Percentiles rank a stretch among this genome's conserved stretches.
These are phyloP conservation scores for Xylaria sp. DNA, from an alignment of 2,329 filamentous ascomycete genomes.

Conservation along the genomic window DNA sequence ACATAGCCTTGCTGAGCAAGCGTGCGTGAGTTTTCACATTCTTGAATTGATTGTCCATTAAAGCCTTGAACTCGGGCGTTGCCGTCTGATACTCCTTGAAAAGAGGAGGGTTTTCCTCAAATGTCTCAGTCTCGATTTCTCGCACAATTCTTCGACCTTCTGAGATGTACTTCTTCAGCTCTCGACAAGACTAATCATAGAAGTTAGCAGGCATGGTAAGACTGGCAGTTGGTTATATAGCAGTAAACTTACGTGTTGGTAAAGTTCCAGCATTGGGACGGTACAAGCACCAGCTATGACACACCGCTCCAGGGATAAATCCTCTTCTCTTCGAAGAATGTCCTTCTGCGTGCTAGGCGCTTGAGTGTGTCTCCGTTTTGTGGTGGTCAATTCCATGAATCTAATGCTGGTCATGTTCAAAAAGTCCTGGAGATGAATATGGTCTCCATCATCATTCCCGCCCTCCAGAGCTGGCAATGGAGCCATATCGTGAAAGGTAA, in stretches of 20 bases:
- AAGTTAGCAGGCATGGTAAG: conserved; percentile 37
- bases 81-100: conserved; percentile 92
- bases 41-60: conserved; percentile 97
- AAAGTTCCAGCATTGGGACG: conserved; percentile 90
- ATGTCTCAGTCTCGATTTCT: conserved; percentile 87
- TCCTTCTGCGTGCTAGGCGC: conserved; percentile 59
- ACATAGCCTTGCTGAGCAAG: conserved; percentile 90
- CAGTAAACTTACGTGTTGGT: conserved; percentile 73
- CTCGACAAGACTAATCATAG: conserved; percentile 72
- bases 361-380: conserved; percentile 86
- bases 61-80: conserved; percentile 76
- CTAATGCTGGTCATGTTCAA: conserved; percentile 94
- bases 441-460: conserved; percentile 60
- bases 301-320: conserved; percentile 72
- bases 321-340: conserved; percentile 53
- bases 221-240: neutral
- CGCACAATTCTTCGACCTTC: conserved; percentile 89
- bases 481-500: conserved; percentile 51
- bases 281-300: conserved; percentile 91
- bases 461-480: conserved; percentile 50
- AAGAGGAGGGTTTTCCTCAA: conserved; percentile 86
- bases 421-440: conserved; percentile 88
- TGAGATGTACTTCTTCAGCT: conserved; percentile 95
- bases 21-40: conserved; percentile 94
- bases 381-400: conserved; percentile 98